phyloP scores from a whole-genome alignment of 352 stramenopile genomes.

The Plasmopara viticola region DNA sequence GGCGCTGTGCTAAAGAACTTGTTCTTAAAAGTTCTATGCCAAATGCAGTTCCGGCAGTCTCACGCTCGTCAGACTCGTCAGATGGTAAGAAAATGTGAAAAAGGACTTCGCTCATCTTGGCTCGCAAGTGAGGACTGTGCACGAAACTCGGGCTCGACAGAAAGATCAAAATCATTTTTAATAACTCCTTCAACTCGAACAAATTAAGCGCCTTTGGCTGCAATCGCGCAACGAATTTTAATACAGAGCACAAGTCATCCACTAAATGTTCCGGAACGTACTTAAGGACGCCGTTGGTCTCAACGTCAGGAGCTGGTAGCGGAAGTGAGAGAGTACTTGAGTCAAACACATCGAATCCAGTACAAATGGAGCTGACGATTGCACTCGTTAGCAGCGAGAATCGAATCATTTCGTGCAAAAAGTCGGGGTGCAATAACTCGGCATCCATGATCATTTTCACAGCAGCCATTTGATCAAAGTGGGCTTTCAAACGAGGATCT shows the following conservation, averaged over 20 bases:
- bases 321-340: slow-evolving; percentile 25
- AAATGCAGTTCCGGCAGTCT: slow-evolving; percentile 46
- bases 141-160: slow-evolving; percentile 85
- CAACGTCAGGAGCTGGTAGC: slow-evolving; percentile 28
- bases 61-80: slow-evolving; percentile 68
- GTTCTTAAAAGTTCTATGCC: slow-evolving; percentile 60
- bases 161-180: slow-evolving; percentile 89
- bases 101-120: slow-evolving; percentile 94
- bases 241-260: slow-evolving; percentile 89
- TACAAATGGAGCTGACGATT: slow-evolving; percentile 57
- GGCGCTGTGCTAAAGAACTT: slow-evolving; percentile 61
- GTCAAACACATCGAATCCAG: slow-evolving; percentile 15
- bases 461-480: slow-evolving; percentile 66
- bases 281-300: slow-evolving; percentile 41
- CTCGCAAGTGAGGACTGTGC: slow-evolving; percentile 89
- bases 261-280: slow-evolving; percentile 94
- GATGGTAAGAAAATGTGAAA: slow-evolving; percentile 94
- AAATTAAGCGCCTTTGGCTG: slow-evolving; percentile 76
- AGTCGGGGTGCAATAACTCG: slow-evolving; percentile 68
- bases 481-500: slow-evolving; percentile 60
- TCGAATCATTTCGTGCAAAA: slow-evolving; percentile 70
- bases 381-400: slow-evolving; percentile 63
- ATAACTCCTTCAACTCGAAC: slow-evolving; percentile 84
- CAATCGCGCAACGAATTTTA: slow-evolving; percentile 89
- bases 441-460: slow-evolving; percentile 79